Evolutionary conservation across 306 rosid genomes (phyloP), one percentile per base, ranked within the genome.

Genomic region (Lithocarpus polystachyus): DNA sequence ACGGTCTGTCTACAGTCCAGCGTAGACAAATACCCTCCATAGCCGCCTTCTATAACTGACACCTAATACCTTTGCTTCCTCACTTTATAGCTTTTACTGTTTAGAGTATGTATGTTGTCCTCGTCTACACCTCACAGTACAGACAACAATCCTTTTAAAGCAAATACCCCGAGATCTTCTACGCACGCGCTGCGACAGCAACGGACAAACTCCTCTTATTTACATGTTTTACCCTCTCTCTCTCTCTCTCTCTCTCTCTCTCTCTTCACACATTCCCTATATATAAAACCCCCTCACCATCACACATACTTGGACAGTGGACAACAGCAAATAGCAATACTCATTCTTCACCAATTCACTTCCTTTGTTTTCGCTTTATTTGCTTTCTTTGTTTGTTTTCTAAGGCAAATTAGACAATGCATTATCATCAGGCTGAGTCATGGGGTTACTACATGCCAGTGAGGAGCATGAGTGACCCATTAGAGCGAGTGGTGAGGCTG

Each of bases 401-500:
- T 20, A 7, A 31, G 14, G 9, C 37, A 29, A 65, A 22, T 22
- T 52, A 18, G 10, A 83, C 56, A 77, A 90, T 88, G 92, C 93
- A 88, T 2, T 89, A 83, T 77, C 91, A 90, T 77, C 91, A 90
- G 74, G 56, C 84, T 1, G 81, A 90, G 0, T 82, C 97, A 2
- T 89, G 96, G 97, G 91, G 92, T 0, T 80, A 86, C 77, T 88
- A 90, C 29, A 59, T 83, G 82, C 60, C 89, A 4, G 26, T 48
- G 14, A 70, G 85, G 71, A 55, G 73, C 77, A 56, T 72, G 55
- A 72, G 75, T 12, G 97, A 94, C 70, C 96, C 98, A 0, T 24
- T 92, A 76, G 97, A 92, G 78, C 62, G 94, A 20, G 91, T 94
- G 76, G 90, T 77, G 72, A 77, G 93, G 82, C 75, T 94, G 81